These are phyloP conservation scores for Quercus lobata DNA, from an alignment of 331 rosid species.

Conservation along the genomic window DNA sequence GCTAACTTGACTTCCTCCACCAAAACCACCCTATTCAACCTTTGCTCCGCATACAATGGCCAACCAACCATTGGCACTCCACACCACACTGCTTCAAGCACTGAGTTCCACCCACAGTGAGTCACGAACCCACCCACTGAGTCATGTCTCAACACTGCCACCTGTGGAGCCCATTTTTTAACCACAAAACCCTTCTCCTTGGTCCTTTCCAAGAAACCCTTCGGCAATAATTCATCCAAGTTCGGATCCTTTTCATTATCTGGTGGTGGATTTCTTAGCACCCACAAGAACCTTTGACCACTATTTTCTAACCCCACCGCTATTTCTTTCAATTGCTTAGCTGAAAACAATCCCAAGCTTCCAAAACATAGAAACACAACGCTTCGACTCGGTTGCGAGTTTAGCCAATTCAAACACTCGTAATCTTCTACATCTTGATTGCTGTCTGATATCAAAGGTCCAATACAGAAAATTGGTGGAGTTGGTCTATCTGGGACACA, in stretches of 20 bases:
- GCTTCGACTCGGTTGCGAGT: constrained; percentile 33
- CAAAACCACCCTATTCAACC: neutral
- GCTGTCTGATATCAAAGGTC: constrained; percentile 22
- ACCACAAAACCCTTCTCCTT: constrained; percentile 5
- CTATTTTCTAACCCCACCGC: constrained; percentile 39
- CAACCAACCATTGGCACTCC: constrained; percentile 27
- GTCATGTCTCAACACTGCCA: neutral
- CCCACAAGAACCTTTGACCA: constrained; percentile 49
- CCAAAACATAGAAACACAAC: constrained; percentile 50
- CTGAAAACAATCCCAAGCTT: constrained; percentile 40
- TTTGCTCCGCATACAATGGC: constrained; percentile 33
- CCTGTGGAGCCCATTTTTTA: constrained; percentile 14
- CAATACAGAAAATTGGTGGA: constrained; percentile 30
- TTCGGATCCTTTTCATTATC: neutral
- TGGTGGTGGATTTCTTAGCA: constrained; percentile 16
- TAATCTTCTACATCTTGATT: neutral
- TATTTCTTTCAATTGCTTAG: constrained; percentile 23
- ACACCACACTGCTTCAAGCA: constrained; percentile 13
- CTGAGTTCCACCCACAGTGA: constrained; percentile 29
- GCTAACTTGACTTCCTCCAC: constrained; percentile 25
- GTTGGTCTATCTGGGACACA: constrained; percentile 6
- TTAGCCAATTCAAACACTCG: constrained; percentile 37
- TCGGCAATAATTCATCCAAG: neutral
- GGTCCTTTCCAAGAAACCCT: constrained; percentile 15
- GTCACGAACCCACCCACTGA: constrained; percentile 13